Evolutionary conservation across 345 rosid genomes (phyloP), one percentile per base, ranked within the genome.

Genomic region (Camelina laxa): DNA sequence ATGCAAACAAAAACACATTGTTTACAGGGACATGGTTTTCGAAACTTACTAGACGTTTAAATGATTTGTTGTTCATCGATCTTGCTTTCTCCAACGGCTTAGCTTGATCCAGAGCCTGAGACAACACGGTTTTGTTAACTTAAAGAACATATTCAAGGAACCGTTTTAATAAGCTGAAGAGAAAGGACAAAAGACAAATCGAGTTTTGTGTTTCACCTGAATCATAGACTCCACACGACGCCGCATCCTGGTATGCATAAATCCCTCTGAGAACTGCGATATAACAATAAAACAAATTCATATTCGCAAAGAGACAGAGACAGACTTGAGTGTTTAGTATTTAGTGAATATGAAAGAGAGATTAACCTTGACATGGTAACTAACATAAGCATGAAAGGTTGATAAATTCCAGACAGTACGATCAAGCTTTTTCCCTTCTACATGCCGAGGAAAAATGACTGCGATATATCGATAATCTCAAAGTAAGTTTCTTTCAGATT

Each of bases 221-320:
- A 96, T 91, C 70, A 96, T 74, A 50, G 97, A 86, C 80, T 96
- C 97, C 30, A 96, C 98, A 13, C 92, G 96, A 16, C 96, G 85
- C 64, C 96, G 86, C 98, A 96, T 96, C 57, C 98, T 82, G 12
- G 95, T 92, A 70, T 96, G 99, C 97, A 96, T 92, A 83, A 96
- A 96, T 21, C 95, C 95, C 77, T 91, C 98, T 0, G 99, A 88
- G 82, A 91, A 88, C 99, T 92, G 69, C 39, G 33, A 60, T 6
- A 31, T 38, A 21, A 54, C 16, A 65, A 44, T 24, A 54, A 44
- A 38, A 48, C 33, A 48, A 16, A 56, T 27, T 39, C 27, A 50
- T 9, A 74, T 20, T 27, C 0, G 6, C 42, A 60, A 63, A 77
- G 17, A 47, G 49, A 31, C 35, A 16, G 53, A 76, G 17, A 33